phyloP scores from a whole-genome alignment of 768 basidiomycete species.

The Thelephora ganbajun region DNA sequence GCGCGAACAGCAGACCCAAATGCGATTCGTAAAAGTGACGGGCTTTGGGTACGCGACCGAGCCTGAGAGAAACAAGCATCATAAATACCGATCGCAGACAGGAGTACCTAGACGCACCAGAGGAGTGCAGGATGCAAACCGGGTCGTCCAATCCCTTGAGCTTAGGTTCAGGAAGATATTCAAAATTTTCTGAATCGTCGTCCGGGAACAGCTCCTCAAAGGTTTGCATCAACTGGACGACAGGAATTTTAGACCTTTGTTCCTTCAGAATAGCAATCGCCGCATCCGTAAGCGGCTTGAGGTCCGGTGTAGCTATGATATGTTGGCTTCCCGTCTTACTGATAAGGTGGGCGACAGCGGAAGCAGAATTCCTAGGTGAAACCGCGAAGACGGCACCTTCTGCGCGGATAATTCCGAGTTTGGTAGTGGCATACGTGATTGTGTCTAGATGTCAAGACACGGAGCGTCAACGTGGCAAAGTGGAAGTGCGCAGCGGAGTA shows the following conservation, averaged over 20 bases:
- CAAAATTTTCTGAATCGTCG: background rate
- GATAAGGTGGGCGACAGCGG: conserved; percentile 23
- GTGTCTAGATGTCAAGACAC: conserved; percentile 13
- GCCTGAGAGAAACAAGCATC: conserved; percentile 7
- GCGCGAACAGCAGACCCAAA: background rate
- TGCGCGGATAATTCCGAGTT: background rate
- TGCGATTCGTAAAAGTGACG: conserved; percentile 8
- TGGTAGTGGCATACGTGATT: conserved; percentile 9
- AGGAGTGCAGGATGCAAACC: conserved; percentile 8
- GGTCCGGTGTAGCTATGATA: conserved; percentile 12
- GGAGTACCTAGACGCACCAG: conserved; percentile 5
- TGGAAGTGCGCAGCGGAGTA: background rate
- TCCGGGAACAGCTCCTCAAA: conserved; percentile 10
- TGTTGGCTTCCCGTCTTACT: conserved; percentile 10
- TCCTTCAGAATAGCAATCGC: conserved; percentile 5
- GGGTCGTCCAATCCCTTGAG: background rate
- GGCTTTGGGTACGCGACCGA: conserved; percentile 19
- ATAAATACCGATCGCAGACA: background rate
- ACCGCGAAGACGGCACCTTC: conserved; percentile 18
- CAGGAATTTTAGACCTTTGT: conserved; percentile 3
- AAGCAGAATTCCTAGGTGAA: conserved; percentile 20
- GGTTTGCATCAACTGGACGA: conserved; percentile 5
- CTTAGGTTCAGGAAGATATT: background rate
- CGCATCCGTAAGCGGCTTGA: conserved; percentile 9
- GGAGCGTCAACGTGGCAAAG: background rate